Base-by-base conservation (phyloP, 805 yeast genomes). In the Priceomyces medius region DNA sequence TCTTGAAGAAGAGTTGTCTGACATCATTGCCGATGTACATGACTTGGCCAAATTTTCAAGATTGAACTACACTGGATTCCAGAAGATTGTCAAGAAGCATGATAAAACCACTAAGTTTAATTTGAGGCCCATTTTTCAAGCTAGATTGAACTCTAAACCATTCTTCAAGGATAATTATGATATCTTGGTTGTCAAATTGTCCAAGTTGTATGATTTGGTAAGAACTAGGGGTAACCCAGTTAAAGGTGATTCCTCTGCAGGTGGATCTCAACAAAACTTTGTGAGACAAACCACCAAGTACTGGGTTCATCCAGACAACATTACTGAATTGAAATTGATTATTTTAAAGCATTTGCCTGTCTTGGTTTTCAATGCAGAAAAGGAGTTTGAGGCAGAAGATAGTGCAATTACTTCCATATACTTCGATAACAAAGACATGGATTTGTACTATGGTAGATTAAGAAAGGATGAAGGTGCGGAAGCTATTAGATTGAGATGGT, bases 251-350 rank as follows among this genome's bases (percentile, higher is more conserved):
- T 82, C 96, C 3, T 63, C 97, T 4, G 97, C 99, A n/a, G 99
- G 99, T 58, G 99, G 99, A 33, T 77, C 85, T 32, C 97, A 90
- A 74, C 99, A 93, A 65, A 93, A 93, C 70, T 93, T 93, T 57
- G 98, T 93, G 35, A 85, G 99, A 66, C 99, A 93, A 68, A 93
- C 99, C 16, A 93, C 99, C 6, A 93, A 93, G 61, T 93, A 93
- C 68, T 93, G 99, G 99, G 98, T 93, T 23, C 99, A 93, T 59
- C 97, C 97, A 2, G 98, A 93, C 65, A 91, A 93, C 63, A 89
- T 93, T 61, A 93, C 98, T 12, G 98, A 93, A 71, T 77, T 93
- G 63, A 93, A 93, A 70, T 79, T 93, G 58, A 85, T 88, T 49
- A 83, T 93, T 49, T 75, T 93, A 60, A 91, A 93, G 68, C 98